phyloP scores from a whole-genome alignment of 176 grass and related monocot genomes.

The Stipa capillata region DNA sequence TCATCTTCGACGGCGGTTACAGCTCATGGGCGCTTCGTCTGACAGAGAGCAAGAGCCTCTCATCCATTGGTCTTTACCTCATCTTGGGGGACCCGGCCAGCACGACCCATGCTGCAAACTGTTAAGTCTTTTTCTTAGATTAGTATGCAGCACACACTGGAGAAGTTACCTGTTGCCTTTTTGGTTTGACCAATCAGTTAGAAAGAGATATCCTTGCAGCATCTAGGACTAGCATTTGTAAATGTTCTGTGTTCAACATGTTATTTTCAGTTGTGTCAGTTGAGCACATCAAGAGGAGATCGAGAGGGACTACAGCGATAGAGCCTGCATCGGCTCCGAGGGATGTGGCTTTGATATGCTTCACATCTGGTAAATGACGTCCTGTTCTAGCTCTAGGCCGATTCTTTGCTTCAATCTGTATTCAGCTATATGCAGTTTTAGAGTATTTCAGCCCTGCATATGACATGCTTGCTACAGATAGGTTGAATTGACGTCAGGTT shows the following conservation, averaged over 20 bases:
- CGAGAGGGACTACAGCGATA: not conserved
- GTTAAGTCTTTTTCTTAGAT: slow-evolving; percentile 14
- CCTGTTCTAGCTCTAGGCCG: not conserved
- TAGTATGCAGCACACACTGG: not conserved
- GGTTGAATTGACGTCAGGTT: not conserved
- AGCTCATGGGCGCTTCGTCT: slow-evolving; percentile 43
- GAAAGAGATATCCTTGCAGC: not conserved
- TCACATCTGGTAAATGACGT: slow-evolving; percentile 97
- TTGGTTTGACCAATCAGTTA: not conserved
- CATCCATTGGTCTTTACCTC: slow-evolving; percentile 47
- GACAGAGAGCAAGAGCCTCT: not conserved
- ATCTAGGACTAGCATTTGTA: not conserved
- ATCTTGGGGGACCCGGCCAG: slow-evolving; percentile 12
- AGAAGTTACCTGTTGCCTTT: not conserved
- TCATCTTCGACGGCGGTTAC: slow-evolving; percentile 40
- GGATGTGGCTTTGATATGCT: slow-evolving; percentile 71
- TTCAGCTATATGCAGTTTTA: not conserved
- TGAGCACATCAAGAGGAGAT: slow-evolving; percentile 30
- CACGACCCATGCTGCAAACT: not conserved
- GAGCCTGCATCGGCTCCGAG: slow-evolving; percentile 35
- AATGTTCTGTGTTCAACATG: not conserved
- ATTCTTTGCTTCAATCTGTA: not conserved
- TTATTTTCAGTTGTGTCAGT: slow-evolving; percentile 41
- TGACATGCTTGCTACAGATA: not conserved
- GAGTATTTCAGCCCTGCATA: not conserved